phyloP scores from a whole-genome alignment of 2,329 filamentous ascomycete species.

The Ramichloridium luteum region DNA sequence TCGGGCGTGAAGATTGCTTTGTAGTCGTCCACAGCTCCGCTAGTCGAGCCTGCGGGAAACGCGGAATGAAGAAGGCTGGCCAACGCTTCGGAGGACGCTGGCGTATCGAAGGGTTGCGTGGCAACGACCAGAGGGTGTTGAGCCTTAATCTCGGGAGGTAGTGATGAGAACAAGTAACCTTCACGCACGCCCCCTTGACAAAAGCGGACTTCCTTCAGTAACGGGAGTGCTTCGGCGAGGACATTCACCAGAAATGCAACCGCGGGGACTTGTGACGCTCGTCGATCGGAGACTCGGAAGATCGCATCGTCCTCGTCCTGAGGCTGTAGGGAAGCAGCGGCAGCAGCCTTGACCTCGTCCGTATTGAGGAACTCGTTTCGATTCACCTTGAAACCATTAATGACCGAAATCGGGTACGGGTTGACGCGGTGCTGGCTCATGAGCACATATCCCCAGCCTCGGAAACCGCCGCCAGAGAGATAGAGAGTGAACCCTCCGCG shows the following conservation, averaged over 20 bases:
- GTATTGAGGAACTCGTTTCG: conserved; percentile 50
- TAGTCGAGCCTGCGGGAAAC: conserved; percentile 28
- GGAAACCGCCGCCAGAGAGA: conserved; percentile 79
- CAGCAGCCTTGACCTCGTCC: conserved; percentile 31
- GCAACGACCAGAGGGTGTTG: conserved; percentile 55
- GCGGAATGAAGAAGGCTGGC: conserved; percentile 36
- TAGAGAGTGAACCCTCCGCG: conserved; percentile 56
- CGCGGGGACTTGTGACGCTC: conserved; percentile 71
- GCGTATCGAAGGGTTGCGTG: conserved; percentile 40
- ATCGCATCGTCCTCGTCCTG: conserved; percentile 25
- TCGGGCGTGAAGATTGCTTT: conserved; percentile 30
- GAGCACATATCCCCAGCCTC: conserved; percentile 80
- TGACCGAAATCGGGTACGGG: conserved; percentile 72
- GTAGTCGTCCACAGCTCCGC: conserved; percentile 23
- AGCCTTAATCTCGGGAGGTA: conserved; percentile 47
- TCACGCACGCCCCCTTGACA: conserved; percentile 81
- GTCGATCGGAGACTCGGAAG: conserved; percentile 68
- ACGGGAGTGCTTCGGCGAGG: conserved; percentile 55
- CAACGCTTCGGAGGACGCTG: conserved; percentile 36
- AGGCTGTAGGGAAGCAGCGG: conserved; percentile 22
- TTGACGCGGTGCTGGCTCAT: conserved; percentile 62
- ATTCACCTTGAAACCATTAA: conserved; percentile 63
- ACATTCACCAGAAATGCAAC: conserved; percentile 70
- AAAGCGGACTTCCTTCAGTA: conserved; percentile 64
- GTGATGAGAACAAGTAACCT: conserved; percentile 62